Conservation (phyloP, 371 early-diverging fungal genomes). For the Apophysomyces elegans region DNA sequence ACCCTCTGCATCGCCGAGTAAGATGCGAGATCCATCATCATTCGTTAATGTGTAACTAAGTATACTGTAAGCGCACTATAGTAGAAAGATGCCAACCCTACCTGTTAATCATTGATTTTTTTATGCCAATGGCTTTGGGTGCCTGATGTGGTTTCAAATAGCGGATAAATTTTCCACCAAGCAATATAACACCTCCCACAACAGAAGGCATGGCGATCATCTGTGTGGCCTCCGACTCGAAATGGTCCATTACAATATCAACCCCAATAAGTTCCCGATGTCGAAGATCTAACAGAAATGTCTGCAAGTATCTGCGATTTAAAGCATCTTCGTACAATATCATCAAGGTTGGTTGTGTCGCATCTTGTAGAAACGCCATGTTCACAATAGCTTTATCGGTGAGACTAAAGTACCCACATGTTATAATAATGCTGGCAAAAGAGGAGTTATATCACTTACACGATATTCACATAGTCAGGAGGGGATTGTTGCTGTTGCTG, state of each 20-base stretch:
- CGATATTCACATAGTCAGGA: conserved; percentile 17
- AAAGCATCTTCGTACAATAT: conserved; percentile 79
- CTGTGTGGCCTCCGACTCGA: conserved; percentile 58
- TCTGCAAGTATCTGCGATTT: conserved; percentile 65
- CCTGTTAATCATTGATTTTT: conserved; percentile 53
- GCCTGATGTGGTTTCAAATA: conserved; percentile 54
- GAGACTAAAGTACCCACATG: conserved; percentile 44
- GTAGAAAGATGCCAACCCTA: conserved; percentile 13
- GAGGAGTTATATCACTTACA: conserved; percentile 3
- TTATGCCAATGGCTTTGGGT: conserved; percentile 60
- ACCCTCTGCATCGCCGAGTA: conserved; percentile 81
- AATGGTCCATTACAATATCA: conserved; percentile 51
- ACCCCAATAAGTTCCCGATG: conserved; percentile 51
- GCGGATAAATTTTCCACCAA: conserved; percentile 72
- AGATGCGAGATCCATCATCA: conserved; percentile 61
- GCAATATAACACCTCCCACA: conserved; percentile 71
- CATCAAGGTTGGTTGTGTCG: conserved; percentile 60
- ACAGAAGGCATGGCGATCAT: conserved; percentile 62
- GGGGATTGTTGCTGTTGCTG: conserved; percentile 16
- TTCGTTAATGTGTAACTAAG: conserved; percentile 55
- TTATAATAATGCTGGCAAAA: neutral
- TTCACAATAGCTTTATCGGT: conserved; percentile 74
- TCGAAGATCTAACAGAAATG: conserved; percentile 59
- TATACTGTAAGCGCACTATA: neutral
- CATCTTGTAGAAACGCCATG: conserved; percentile 68